phyloP scores from a whole-genome alignment of 306 rosid genomes.

The Cucurbita ficifolia region DNA sequence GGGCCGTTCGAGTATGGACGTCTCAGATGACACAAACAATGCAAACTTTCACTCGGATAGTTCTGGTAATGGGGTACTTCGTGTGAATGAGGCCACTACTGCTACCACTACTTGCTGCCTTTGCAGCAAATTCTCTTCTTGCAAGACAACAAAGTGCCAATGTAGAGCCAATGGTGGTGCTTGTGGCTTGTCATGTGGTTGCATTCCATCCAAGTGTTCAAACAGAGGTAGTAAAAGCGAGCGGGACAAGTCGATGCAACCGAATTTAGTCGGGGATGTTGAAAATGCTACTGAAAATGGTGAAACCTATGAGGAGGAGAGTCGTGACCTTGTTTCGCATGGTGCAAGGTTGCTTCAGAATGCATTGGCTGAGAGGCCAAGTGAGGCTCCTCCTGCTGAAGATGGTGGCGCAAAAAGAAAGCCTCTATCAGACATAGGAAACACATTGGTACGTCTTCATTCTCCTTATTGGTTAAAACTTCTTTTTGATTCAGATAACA shows the following conservation, averaged over 20 bases:
- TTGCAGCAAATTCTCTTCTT: slow-evolving; percentile 49
- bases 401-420: slow-evolving; percentile 33
- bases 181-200: slow-evolving; percentile 55
- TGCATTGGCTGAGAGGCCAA: slow-evolving; percentile 42
- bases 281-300: slow-evolving; percentile 18
- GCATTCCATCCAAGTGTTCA: slow-evolving; percentile 39
- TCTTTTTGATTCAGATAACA: not conserved
- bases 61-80: slow-evolving; percentile 16
- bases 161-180: slow-evolving; percentile 34
- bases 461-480: not conserved
- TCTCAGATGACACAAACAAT: slow-evolving; percentile 6
- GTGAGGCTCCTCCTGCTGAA: slow-evolving; percentile 18
- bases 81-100: not conserved
- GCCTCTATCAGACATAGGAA: slow-evolving; percentile 77
- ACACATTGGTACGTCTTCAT: slow-evolving; percentile 36
- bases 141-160: slow-evolving; percentile 62
- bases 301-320: slow-evolving; percentile 30
- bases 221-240: slow-evolving; percentile 32
- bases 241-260: slow-evolving; percentile 6
- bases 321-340: slow-evolving; percentile 38
- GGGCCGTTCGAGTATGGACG: slow-evolving; percentile 19
- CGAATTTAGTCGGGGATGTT: slow-evolving; percentile 13
- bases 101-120: slow-evolving; percentile 38
- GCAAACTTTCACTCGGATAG: slow-evolving; percentile 18
- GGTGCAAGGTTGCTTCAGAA: slow-evolving; percentile 71